Evolutionary conservation across 2,329 filamentous ascomycete genomes (phyloP).

Genomic region (Neopestalotiopsis sp.): DNA sequence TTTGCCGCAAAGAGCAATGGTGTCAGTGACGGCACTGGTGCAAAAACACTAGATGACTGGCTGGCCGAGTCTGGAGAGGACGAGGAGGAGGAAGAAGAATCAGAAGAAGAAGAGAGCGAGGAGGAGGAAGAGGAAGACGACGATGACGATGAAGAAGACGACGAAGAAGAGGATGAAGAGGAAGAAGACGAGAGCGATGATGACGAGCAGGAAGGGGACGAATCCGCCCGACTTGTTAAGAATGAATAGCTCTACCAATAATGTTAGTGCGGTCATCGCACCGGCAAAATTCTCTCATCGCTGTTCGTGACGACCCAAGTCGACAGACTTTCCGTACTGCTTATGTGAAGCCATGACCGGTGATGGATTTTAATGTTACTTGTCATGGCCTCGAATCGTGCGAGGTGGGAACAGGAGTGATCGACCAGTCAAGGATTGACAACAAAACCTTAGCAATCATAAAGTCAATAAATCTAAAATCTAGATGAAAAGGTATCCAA

Average conservation of each 20-base stretch:
- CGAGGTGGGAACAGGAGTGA: not conserved
- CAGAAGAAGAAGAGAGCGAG: slow-evolving; percentile 19
- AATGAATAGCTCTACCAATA: slow-evolving; percentile 11
- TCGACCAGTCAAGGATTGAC: not conserved
- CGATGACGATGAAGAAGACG: slow-evolving; percentile 17
- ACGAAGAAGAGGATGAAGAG: slow-evolving; percentile 19
- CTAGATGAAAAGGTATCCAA: not conserved
- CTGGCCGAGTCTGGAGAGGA: slow-evolving; percentile 71
- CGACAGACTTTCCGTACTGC: no score
- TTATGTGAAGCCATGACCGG: no score
- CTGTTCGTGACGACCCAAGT: no score
- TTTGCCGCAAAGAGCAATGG: slow-evolving; percentile 55
- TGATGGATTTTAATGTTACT: no score
- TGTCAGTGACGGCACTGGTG: slow-evolving; percentile 45
- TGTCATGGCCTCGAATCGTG: no score
- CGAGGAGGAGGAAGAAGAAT: slow-evolving; percentile 18
- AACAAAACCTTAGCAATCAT: not conserved
- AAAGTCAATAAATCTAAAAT: not conserved
- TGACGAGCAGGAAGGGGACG: not conserved
- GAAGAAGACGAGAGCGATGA: slow-evolving; percentile 15
- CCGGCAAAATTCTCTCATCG: not conserved
- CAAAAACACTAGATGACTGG: slow-evolving; percentile 93
- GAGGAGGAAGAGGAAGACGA: slow-evolving; percentile 18
- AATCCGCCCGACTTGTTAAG: slow-evolving; percentile 15
- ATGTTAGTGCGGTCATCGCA: not conserved